Conservation (phyloP, 305 asterid genomes). For the Fraxinus dipetala region DNA sequence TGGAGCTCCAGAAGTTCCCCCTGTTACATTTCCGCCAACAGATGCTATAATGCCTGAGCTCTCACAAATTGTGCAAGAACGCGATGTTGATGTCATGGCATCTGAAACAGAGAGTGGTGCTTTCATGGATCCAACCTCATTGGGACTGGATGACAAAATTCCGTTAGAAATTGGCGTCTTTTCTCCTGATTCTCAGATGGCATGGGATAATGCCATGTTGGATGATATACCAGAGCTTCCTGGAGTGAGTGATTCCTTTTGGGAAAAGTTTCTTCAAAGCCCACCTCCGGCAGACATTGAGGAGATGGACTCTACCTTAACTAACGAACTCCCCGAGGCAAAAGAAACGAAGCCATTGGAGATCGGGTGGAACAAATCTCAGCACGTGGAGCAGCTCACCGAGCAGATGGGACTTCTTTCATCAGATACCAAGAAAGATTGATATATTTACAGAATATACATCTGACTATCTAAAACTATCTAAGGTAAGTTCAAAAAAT, state of each 20-base stretch:
- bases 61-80: constrained; percentile 43
- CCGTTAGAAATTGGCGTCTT: constrained; percentile 46
- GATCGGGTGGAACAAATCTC: constrained; percentile 54
- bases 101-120: constrained; percentile 28
- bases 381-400: constrained; percentile 62
- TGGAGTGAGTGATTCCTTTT: constrained; percentile 60
- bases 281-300: constrained; percentile 43
- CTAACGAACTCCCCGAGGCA: constrained; percentile 42
- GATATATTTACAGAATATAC: constrained; percentile 25
- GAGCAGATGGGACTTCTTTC: constrained; percentile 82
- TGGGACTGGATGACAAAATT: constrained; percentile 29
- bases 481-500: neutral
- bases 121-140: constrained; percentile 41
- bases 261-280: constrained; percentile 72
- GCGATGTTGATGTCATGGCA: constrained; percentile 38
- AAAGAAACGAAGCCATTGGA: constrained; percentile 36
- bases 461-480: constrained; percentile 1
- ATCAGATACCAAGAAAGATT: constrained; percentile 46
- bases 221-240: constrained; percentile 72
- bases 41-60: constrained; percentile 46
- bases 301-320: constrained; percentile 37
- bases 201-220: constrained; percentile 58
- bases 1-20: constrained; percentile 39
- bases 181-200: constrained; percentile 43
- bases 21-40: constrained; percentile 36